Base-by-base conservation (phyloP, 2,329 filamentous ascomycete genomes). In the Paracoccidioides lutzii region DNA sequence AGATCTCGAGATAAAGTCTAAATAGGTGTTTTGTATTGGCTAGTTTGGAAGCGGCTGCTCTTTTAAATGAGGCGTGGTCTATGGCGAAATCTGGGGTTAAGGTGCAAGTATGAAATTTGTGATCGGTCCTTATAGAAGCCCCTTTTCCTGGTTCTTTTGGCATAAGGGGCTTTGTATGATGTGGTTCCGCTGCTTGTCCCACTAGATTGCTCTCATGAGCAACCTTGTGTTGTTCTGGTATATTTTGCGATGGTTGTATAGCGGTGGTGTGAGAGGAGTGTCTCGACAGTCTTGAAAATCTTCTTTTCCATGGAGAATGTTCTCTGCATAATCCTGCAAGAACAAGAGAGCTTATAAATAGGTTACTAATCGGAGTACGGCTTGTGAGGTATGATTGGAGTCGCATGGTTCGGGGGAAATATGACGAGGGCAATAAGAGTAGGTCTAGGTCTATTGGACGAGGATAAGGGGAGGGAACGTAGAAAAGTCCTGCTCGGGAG, bases 301-400 rank as follows among this genome's bases (percentile, higher is more conserved):
- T 50, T 66, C 70, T 61, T 44, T 57, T 60, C 52, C 62, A 63
- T 52, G 68, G 69, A 30, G 72, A 69, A 63, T 81, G 79, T 51
- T 73, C 67, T 58, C 67, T 69, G 64, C 79, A 81, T 50, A 74
- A 73, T 44, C 74, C 73, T 52, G 79, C 79, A 60, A 75, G 69
- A 57, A 78, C 74, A 61, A 82, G 66, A 45, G 77, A 77, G 58
- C 71, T 68, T 59, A 81, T 75, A 66, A 82, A 81, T 59, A 78
- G 62, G 61, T 76, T 75, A 59, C 65, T 63, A 59, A 66, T 56
- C 63, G 61, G 8, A 65, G 64, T 48, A 65, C 65, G 46, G 46
- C 22, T 50, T 38, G 53, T 59, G 62, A 52, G 61, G 66, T 60
- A 64, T 63, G 53, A 62, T 56, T 55, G 61, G 61, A 52, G 50